phyloP scores from a whole-genome alignment of 1,139 yeast genomes.

The Yamadazyma friedrichii region DNA sequence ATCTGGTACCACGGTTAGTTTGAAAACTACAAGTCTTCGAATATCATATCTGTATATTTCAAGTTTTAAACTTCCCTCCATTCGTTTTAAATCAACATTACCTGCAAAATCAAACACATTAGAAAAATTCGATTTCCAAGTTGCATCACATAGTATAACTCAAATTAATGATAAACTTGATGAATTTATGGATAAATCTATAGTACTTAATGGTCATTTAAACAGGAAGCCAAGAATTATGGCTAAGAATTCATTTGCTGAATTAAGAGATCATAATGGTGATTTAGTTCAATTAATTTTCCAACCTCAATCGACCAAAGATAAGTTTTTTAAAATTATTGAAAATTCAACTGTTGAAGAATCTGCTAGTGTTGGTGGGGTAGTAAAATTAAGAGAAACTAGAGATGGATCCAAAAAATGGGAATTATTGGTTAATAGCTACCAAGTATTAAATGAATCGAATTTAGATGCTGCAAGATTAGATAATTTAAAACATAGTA shows the following conservation, averaged over 20 bases:
- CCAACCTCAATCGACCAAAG: constrained; percentile 41
- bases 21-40: too few species aligned
- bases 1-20: too few species aligned
- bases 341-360: constrained; percentile 64
- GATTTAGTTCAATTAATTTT: constrained; percentile 61
- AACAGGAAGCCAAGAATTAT: constrained; percentile 61
- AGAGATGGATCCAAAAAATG: constrained; percentile 29
- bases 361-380: constrained; percentile 69
- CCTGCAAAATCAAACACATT: constrained; percentile 26
- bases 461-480: constrained; percentile 70
- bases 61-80: too few species aligned
- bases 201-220: constrained; percentile 75
- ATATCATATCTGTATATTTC: too few species aligned
- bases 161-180: constrained; percentile 18
- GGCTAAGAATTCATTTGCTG: constrained; percentile 60
- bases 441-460: constrained; percentile 65
- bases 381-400: constrained; percentile 33
- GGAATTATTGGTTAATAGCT: constrained; percentile 56
- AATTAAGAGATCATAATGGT: constrained; percentile 71
- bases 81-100: constrained; percentile 9
- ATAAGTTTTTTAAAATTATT: constrained; percentile 38
- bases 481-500: constrained; percentile 51
- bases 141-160: constrained; percentile 32
- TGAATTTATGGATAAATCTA: constrained; percentile 14
- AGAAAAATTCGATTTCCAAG: constrained; percentile 38